Evolutionary conservation across 345 rosid species (phyloP), one percentile per base, ranked within the genome.

Genomic region (Acer yangbiense): DNA sequence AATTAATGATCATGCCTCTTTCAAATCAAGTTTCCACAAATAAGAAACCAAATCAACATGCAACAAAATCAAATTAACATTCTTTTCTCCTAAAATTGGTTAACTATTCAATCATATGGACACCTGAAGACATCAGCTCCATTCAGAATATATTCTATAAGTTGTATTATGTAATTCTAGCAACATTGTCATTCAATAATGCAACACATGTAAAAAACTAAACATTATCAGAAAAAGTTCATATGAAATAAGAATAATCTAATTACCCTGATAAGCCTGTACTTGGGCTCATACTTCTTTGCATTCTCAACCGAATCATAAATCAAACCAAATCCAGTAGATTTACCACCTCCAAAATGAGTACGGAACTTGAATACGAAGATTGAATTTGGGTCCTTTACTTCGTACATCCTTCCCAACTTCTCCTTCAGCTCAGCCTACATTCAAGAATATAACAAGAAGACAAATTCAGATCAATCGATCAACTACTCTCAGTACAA

Each of bases 291-390:
- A 11, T 82, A 96, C 78, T 94, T 96, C 92, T 96, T 96, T 0
- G 99, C 99, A 69, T 80, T 91, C 74, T 94, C 98, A 21, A 94
- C 95, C 11, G 88, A 72, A 61, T 96, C 99, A 43, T 96, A 96
- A 46, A 96, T 96, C 89, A 96, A 85, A 48, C 99, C 99, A 78
- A 96, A 96, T 0, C 99, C 99, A 0, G 98, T 92, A 13, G 99
- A 96, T 82, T 96, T 96, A 27, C 99, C 99, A 75, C 99, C 99
- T 74, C 99, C 99, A 83, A 96, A 96, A 69, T 91, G 94, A 41
- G 99, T 96, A 78, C 98, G 85, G 86, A 96, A 96, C 89, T 96
- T 93, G 85, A 94, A 96, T 17, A 94, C 98, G 73, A 96, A 96
- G 82, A 96, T 96, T 0, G 98, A 82, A 68, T 94, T 94, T 4